These are phyloP conservation scores for Tylopilus balloui DNA, from an alignment of 768 basidiomycete species.

Conservation along the genomic window DNA sequence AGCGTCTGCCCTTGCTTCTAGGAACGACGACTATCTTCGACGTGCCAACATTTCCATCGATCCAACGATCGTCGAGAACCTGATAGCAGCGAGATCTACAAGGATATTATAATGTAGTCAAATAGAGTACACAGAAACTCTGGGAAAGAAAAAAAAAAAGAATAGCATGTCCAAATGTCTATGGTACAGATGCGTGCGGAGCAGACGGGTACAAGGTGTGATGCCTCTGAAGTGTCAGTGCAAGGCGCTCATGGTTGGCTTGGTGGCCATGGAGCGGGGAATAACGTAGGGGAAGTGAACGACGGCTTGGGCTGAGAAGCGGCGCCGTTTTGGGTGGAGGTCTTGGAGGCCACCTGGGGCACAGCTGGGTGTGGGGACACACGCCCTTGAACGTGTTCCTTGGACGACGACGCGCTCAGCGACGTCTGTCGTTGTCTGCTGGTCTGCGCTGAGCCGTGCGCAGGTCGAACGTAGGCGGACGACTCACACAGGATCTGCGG, in stretches of 20 bases:
- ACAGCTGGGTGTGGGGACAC: conserved; percentile 18
- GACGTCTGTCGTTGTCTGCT: conserved; percentile 15
- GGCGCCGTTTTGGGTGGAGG: conserved; percentile 17
- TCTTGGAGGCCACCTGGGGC: conserved; percentile 5
- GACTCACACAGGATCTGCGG: conserved; percentile 37
- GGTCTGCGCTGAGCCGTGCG: not conserved
- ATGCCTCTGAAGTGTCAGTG: not conserved
- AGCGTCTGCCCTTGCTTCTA: conserved; percentile 22
- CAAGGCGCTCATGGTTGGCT: conserved; percentile 10
- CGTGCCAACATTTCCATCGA: conserved; percentile 41
- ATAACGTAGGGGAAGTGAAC: conserved; percentile 23
- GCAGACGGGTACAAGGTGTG: conserved; percentile 4
- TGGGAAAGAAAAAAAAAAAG: not conserved
- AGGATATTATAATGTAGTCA: conserved; percentile 6
- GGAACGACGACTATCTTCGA: conserved; percentile 51
- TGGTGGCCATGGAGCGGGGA: conserved; percentile 20
- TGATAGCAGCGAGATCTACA: conserved; percentile 27
- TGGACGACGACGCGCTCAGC: conserved; percentile 24
- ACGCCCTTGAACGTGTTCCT: conserved; percentile 18
- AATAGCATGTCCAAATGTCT: conserved; percentile 21
- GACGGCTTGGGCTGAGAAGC: conserved; percentile 15
- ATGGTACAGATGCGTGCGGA: conserved; percentile 28
- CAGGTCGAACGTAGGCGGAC: not conserved
- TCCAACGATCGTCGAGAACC: conserved; percentile 35
- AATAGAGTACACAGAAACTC: conserved; percentile 5